Percentiles rank a stretch among this genome's conserved stretches.
phyloP scores from a whole-genome alignment of 805 yeast species.

The Saccharomycopsis schoenii region DNA sequence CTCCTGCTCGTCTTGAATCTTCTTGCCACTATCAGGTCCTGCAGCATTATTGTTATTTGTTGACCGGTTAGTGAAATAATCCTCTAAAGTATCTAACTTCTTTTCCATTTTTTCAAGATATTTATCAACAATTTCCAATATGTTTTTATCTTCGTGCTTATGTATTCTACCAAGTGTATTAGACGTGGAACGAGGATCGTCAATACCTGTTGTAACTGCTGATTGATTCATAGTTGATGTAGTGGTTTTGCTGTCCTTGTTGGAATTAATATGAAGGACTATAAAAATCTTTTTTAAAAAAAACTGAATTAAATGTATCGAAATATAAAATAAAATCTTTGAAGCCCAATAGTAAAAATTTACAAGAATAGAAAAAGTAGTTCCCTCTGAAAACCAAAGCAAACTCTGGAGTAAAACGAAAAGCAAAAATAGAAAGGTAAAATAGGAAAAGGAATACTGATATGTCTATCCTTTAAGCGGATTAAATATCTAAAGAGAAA shows the following conservation, averaged over 20 bases:
- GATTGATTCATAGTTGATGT: background rate
- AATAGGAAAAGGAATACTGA: too few relatives aligned
- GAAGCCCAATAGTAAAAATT: too few relatives aligned
- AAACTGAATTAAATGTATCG: too few relatives aligned
- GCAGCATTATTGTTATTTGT: background rate
- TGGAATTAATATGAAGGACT: background rate
- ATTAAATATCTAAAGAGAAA: too few relatives aligned
- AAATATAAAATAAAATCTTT: too few relatives aligned
- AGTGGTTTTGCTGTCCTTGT: background rate
- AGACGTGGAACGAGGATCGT: background rate
- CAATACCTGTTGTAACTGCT: background rate
- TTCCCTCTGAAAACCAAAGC: too few relatives aligned
- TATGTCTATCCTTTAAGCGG: too few relatives aligned
- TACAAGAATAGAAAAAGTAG: too few relatives aligned
- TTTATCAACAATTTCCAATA: constrained; percentile 8
- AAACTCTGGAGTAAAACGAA: too few relatives aligned
- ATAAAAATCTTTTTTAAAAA: background rate
- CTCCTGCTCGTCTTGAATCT: constrained; percentile 4
- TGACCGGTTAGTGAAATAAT: constrained; percentile 5
- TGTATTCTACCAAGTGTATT: background rate
- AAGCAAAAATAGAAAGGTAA: too few relatives aligned
- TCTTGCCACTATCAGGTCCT: background rate
- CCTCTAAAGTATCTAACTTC: constrained; percentile 14
- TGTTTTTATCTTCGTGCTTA: constrained; percentile 6
- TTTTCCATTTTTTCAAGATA: constrained; percentile 14